Evolutionary conservation across 2,329 filamentous ascomycete species (phyloP).

Genomic region (Ascochyta lentis): DNA sequence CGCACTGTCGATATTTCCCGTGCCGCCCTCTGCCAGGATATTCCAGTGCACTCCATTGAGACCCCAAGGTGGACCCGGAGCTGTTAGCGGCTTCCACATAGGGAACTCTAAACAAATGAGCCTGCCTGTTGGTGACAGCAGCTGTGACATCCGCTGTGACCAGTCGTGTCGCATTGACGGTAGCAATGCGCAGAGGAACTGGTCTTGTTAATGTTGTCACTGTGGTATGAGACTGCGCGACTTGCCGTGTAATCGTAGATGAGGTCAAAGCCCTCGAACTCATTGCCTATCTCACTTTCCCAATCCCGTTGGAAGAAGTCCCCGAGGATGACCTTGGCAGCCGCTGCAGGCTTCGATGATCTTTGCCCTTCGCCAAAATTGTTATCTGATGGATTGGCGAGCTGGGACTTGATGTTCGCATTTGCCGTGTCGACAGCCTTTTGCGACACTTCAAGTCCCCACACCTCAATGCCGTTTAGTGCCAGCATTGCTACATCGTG

Average conservation of each 20-base stretch:
- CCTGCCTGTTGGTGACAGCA: conserved; percentile 58
- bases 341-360: conserved; percentile 57
- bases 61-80: conserved; percentile 75
- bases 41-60: conserved; percentile 54
- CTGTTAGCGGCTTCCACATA: conserved; percentile 67
- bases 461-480: conserved; percentile 74
- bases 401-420: conserved; percentile 19
- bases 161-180: conserved; percentile 61
- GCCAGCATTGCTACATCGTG: conserved; percentile 79
- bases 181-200: conserved; percentile 67
- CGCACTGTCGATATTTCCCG: conserved; percentile 18
- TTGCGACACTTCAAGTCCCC: conserved; percentile 71
- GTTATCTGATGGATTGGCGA: conserved; percentile 10
- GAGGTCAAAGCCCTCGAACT: conserved; percentile 58
- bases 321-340: conserved; percentile 63
- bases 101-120: conserved; percentile 76
- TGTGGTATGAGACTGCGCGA: conserved; percentile 1
- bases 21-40: conserved; percentile 19
- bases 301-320: conserved; percentile 71
- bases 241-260: conserved; percentile 66
- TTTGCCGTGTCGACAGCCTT: conserved; percentile 45
- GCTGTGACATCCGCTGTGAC: conserved; percentile 60
- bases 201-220: neutral
- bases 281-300: conserved; percentile 48
- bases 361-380: conserved; percentile 49